Base-by-base conservation (phyloP, 2,329 filamentous ascomycete species). In the Corynespora cassiicola region DNA sequence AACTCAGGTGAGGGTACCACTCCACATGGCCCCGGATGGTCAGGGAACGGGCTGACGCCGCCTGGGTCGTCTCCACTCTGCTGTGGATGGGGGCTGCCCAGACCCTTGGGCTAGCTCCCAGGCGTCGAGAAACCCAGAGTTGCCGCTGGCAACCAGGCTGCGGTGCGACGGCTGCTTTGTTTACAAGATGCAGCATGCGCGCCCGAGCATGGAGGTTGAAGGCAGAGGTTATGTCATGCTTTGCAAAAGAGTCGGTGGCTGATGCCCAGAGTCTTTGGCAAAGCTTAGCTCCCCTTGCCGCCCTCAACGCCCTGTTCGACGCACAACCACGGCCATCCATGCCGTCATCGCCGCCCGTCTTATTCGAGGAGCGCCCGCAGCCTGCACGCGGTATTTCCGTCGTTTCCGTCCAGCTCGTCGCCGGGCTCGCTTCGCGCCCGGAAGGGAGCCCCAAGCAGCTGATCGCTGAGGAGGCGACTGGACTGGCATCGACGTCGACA, bases 251-350 rank as follows among this genome's bases (percentile, higher is more conserved):
- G 44, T 32, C 39, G 36, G 45, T 47, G 48, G 48, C 52, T 54
- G 47, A 39, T 47, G 55, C 54, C 56, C 40, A 59, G 55, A 40
- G 34, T 54, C 52, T 55, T 60, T 51, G 50, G 50, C 47, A 53
- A 60, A 58, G 56, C 56, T 60, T 60, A 54, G 47, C 43, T 38
- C 30, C 17, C 39, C 46, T 44, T 49, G 45, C 29, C 37, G 27
- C 20, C 24, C 21, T 25, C 26, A n/a, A 23, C 27, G 22, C 34
- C 39, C 33, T 31, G 34, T 26, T 26, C 39, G 35, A 32, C 33
- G 27, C 39, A 26, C 29, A 19, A 20, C 26, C 39, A 29, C 33
- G 15, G 14, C 19, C 39, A 49, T 48, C 46, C 52, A 56, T 52
- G 41, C 41, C 45, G 47, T 51, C 52, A 51, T 54, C 21, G 18